Percentiles rank a stretch among this genome's conserved stretches.
Evolutionary conservation across 1,284 basidiomycete genomes (phyloP).

Genomic region (Mycena sp.): DNA sequence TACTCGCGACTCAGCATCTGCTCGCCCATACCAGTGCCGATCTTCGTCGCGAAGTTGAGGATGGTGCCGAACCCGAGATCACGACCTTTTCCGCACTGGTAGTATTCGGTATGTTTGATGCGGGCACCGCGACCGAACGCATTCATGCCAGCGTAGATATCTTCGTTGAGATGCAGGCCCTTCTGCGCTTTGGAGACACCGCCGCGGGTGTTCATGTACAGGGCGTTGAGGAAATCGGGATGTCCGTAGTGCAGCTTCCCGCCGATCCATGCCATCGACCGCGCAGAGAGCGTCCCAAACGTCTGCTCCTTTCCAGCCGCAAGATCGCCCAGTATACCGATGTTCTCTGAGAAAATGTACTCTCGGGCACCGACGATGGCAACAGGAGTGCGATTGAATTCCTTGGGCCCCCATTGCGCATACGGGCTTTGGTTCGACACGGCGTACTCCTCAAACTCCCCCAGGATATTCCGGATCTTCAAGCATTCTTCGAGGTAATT

Average conservation of each 20-base stretch:
- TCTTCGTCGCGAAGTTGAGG: conserved; percentile 99
- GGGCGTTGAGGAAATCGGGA: conserved; percentile 98
- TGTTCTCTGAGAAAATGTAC: conserved; percentile 99
- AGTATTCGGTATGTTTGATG: conserved; percentile 99
- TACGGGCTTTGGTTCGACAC: conserved; percentile 93
- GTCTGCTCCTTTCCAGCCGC: conserved; percentile 99
- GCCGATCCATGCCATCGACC: conserved; percentile 96
- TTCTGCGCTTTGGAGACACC: conserved; percentile 99
- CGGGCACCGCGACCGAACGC: conserved; percentile 96
- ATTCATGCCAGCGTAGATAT: conserved; percentile 99
- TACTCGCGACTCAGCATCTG: conserved; percentile 99
- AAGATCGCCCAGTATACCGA: conserved; percentile 97
- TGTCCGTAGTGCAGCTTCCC: conserved; percentile 99
- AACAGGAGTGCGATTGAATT: conserved; percentile 90
- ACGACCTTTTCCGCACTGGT: conserved; percentile 98
- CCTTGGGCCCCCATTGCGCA: conserved; percentile 87
- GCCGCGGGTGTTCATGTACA: conserved; percentile 98
- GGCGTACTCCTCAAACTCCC: conserved; percentile 96
- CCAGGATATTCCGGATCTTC: conserved; percentile 97
- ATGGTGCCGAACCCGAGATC: conserved; percentile 99
- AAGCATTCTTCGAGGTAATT: conserved; percentile 99
- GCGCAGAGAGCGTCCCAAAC: conserved; percentile 96
- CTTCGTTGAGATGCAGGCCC: conserved; percentile 97
- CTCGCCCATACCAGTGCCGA: conserved; percentile 99
- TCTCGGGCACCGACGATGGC: conserved; percentile 99